Base-by-base conservation (phyloP, 176 grass and related monocot genomes). In the Aegilops longissima region DNA sequence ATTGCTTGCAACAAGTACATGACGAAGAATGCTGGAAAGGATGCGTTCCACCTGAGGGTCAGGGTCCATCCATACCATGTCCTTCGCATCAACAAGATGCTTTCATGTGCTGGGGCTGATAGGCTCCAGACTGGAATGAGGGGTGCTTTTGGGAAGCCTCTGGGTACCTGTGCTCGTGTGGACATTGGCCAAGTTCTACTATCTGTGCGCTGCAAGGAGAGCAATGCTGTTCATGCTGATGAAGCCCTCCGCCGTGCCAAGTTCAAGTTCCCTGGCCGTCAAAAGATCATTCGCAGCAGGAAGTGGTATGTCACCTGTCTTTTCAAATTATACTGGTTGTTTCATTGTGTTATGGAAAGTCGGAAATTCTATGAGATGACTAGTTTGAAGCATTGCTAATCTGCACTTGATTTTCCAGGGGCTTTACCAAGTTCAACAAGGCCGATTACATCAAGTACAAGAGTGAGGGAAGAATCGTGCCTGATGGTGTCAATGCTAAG, bases 1-100 rank as follows among this genome's bases (percentile, higher is more conserved):
- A 91, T 91, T 61, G 84, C 89, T 39, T 91, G 84, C 89, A 91
- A 91, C 72, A 88, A 91, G 78, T 91, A 87, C 80, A 91, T 91
- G 89, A 87, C 85, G 35, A 91, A 82, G 34, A 64, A 62, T 52
- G 72, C 89, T 14, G 89, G 88, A 3, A 90, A 90, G 83, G 83
- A 90, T 47, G 68, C 88, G 38, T 90, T 90, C 77, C 88, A 90
- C 83, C 78, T 87, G 34, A 81, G 77, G 66, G 84, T 90, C 61
- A 76, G 88, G 39, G 88, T 83, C 23, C 88, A 90, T 17, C 84
- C 88, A 2, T 90, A 87, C 84, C 88, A 90, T 82, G 84, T 90
- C 34, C 83, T 87, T 51, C 77, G 78, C 16, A 90, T 90, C 88
- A 86, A 90, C 88, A 90, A 90, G 83, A 90, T 86, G 88, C 88